phyloP scores from a whole-genome alignment of 768 basidiomycete species.

The Leccinum incarnatum region DNA sequence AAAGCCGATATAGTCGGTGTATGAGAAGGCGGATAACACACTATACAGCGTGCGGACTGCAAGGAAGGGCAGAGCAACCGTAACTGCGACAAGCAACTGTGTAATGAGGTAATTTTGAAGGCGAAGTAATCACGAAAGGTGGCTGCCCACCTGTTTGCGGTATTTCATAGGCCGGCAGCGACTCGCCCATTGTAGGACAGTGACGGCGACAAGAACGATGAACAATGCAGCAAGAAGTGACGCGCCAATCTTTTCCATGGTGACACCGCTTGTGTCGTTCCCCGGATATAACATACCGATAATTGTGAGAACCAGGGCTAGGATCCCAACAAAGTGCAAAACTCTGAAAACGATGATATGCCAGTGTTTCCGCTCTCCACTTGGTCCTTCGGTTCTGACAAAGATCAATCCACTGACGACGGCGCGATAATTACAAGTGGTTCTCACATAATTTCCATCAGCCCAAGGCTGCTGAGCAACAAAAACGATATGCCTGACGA shows the following conservation, averaged over 20 bases:
- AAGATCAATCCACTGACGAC: not conserved
- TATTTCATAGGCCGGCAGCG: constrained; percentile 35
- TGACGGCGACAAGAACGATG: constrained; percentile 43
- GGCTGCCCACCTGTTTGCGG: constrained; percentile 33
- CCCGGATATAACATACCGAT: too few relatives aligned
- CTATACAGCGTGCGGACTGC: constrained; percentile 47
- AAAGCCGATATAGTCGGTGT: constrained; percentile 36
- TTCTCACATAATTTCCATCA: constrained; percentile 36
- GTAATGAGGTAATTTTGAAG: constrained; percentile 4
- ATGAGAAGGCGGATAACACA: constrained; percentile 56
- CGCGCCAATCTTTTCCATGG: constrained; percentile 1
- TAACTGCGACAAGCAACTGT: constrained; percentile 56
- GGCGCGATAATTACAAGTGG: not conserved
- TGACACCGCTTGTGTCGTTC: not conserved
- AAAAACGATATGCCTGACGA: constrained; percentile 38
- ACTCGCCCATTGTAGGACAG: constrained; percentile 51
- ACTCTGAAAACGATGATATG: constrained; percentile 17
- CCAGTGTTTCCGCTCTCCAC: constrained; percentile 11
- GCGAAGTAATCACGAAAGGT: not conserved
- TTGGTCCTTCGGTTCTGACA: constrained; percentile 29
- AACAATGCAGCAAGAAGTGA: constrained; percentile 35
- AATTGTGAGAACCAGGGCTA: constrained; percentile 28
- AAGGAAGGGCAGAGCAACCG: constrained; percentile 57
- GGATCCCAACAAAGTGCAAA: constrained; percentile 24
- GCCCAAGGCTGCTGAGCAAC: constrained; percentile 35